A percentile compares a stretch with the other conserved stretches of the same genome.
Evolutionary conservation across 306 rosid genomes (phyloP).

Genomic region (Dalbergia cultrata): DNA sequence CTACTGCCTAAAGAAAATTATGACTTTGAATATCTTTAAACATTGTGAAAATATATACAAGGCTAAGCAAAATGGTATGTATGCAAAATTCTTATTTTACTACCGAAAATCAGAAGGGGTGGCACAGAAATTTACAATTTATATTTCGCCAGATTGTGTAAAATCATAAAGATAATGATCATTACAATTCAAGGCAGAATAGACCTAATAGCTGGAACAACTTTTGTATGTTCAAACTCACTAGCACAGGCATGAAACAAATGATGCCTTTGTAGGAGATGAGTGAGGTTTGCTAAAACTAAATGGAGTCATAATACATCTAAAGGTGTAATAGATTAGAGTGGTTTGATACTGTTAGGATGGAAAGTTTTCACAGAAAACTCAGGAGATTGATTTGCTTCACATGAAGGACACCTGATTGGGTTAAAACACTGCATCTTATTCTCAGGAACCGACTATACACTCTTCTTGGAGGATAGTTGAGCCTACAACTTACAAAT

Average conservation of each 20-base stretch:
- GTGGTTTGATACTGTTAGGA: slow-evolving; percentile 28
- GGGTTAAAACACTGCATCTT: slow-evolving; percentile 31
- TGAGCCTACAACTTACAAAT: slow-evolving; percentile 31
- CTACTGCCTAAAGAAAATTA: not conserved
- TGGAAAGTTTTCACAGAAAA: slow-evolving; percentile 5
- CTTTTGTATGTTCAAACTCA: slow-evolving; percentile 35
- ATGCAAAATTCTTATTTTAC: not conserved
- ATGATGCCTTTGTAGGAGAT: slow-evolving; percentile 25
- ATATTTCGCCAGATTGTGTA: slow-evolving; percentile 30
- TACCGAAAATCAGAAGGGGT: not conserved
- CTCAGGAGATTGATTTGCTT: not conserved
- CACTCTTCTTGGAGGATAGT: slow-evolving; percentile 2
- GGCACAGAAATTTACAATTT: slow-evolving; percentile 20
- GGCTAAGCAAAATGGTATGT: not conserved
- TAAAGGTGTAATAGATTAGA: slow-evolving; percentile 15
- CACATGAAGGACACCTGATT: slow-evolving; percentile 31
- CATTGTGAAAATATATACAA: not conserved
- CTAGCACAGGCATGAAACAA: slow-evolving; percentile 21
- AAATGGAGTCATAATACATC: slow-evolving; percentile 31
- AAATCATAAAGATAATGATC: slow-evolving; percentile 35
- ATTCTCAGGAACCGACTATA: slow-evolving; percentile 20
- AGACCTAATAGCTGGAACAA: slow-evolving; percentile 6
- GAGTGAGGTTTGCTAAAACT: slow-evolving; percentile 32
- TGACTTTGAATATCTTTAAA: not conserved
- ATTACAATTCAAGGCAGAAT: slow-evolving; percentile 34